Evolutionary conservation across 139 green algal genomes (phyloP).

Genomic region (Haematococcus sp.): DNA sequence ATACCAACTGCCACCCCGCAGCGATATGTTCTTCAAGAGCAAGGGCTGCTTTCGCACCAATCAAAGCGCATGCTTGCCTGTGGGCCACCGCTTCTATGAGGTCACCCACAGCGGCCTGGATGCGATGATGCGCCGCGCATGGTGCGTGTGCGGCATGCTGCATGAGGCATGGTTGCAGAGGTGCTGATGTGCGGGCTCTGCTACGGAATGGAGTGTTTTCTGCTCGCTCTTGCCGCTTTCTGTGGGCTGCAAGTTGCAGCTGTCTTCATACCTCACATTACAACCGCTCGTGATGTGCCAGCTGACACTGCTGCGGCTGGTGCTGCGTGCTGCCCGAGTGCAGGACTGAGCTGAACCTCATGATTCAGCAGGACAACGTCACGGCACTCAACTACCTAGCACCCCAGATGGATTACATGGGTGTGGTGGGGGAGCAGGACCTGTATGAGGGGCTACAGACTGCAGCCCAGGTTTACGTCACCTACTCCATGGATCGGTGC

Average conservation of each 20-base stretch:
- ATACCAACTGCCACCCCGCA: no score
- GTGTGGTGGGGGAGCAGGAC: conserved; percentile 10
- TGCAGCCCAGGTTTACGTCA: conserved; percentile 20
- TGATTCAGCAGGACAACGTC: conserved; percentile 5
- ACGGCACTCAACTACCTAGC: not conserved
- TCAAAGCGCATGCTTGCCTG: not conserved
- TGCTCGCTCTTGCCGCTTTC: no score
- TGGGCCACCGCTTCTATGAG: conserved; percentile 12
- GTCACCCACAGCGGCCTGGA: conserved; percentile 23
- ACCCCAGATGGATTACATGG: not conserved
- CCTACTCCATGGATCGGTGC: conserved; percentile 5
- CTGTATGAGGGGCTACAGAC: conserved; percentile 25
- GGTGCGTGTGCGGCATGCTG: not conserved
- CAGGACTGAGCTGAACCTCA: conserved; percentile 13
- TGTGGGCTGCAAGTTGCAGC: no score
- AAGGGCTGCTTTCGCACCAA: conserved; percentile 14
- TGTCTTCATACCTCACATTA: no score
- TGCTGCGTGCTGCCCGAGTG: no score
- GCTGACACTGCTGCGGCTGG: no score
- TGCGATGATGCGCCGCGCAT: conserved; percentile 19
- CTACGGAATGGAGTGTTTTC: no score
- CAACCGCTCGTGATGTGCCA: no score
- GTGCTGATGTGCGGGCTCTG: no score
- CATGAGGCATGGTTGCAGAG: no score
- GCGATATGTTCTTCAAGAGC: conserved; percentile 5